Base-by-base conservation (phyloP, 1,139 yeast species). In the Nematodospora anomalae region DNA sequence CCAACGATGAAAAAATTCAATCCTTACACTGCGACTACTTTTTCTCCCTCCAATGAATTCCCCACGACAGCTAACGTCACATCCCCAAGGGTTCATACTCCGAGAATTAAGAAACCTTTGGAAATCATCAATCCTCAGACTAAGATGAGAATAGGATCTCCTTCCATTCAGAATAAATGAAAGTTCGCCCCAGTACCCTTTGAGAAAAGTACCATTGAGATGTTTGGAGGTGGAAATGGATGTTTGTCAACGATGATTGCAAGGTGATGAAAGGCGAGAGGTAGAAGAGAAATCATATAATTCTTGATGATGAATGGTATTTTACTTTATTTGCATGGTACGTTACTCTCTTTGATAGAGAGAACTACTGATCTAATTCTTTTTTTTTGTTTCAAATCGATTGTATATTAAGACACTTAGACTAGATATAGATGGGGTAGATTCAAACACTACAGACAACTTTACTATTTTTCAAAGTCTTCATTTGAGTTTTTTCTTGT, bases 71-170 rank as follows among this genome's bases (percentile, higher is more conserved):
- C 32, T 4, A 18, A 8, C 46, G 35, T 42, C 32, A 43, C 49
- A 11, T 44, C 53, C 14, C 76, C 77, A 11, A 58, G 75, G 40
- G 66, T 66, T 3, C 64, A 63, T 37, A 76, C 85, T 4, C 83
- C 83, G 21, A 64, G 85, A 46, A 70, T 73, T 26, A 77, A 74
- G 55, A 79, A 79, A 49, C 79, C 82, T 4, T 61, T 86, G 53
- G 92, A 84, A 54, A 85, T 85, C 47, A 81, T 86, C 43, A 83
- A 85, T 56, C 95, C 95, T 6, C 78, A 75, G 37, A 84, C 94
- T 4, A 88, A 88, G 33, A 57, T 80, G 64, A 71, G 83, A 52
- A 77, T 83, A 21, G 71, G 71, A 4, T 78, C 85, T 16, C 82
- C 86, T 14, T 71, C 72, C 16, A 43, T 38, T 36, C 45, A 45